A percentile compares a stretch with the other conserved stretches of the same genome.
phyloP scores from a whole-genome alignment of 768 basidiomycete species.

The Tremella fuciformis region DNA sequence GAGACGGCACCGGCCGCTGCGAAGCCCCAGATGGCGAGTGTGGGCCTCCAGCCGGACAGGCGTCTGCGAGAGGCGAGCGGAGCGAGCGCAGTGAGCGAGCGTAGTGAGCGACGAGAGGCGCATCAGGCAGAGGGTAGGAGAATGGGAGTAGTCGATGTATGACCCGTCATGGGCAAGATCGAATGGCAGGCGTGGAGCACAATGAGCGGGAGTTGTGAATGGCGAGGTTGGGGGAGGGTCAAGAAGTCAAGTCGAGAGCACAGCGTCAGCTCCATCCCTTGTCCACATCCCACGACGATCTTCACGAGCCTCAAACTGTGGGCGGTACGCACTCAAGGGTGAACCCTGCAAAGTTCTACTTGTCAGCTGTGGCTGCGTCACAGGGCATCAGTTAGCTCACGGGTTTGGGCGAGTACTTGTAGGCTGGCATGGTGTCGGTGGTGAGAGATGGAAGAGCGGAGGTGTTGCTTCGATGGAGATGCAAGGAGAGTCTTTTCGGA shows the following conservation, averaged over 20 bases:
- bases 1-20: constrained; percentile 39
- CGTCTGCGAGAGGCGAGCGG: constrained; percentile 22
- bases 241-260: not conserved
- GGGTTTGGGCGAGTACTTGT: not conserved
- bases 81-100: not conserved
- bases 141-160: not conserved
- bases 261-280: not conserved
- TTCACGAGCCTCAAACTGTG: not conserved
- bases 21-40: constrained; percentile 40
- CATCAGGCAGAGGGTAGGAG: not conserved
- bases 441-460: too few relatives aligned
- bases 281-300: not conserved
- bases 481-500: too few relatives aligned
- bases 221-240: not conserved
- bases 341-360: constrained; percentile 31
- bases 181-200: too few relatives aligned
- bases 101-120: not conserved
- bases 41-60: constrained; percentile 22
- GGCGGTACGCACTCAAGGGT: constrained; percentile 36
- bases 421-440: constrained; percentile 1
- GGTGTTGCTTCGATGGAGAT: too few relatives aligned
- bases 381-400: not conserved
- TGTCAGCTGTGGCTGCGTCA: not conserved
- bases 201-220: too few relatives aligned
- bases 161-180: not conserved